Conservation (phyloP, 148 eudicot species). For the Camellia japonica region DNA sequence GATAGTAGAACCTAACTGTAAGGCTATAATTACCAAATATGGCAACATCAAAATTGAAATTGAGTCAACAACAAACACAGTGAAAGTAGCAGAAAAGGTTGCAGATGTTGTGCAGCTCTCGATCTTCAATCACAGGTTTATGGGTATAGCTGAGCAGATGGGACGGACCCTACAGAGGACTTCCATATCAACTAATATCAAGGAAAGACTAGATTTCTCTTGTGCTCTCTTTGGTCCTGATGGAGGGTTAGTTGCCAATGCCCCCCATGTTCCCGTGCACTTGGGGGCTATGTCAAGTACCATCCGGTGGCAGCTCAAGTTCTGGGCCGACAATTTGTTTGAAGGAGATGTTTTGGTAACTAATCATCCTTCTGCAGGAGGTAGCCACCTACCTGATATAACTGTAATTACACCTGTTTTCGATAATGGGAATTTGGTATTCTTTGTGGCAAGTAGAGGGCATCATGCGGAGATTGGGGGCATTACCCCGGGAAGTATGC, state of each 20-base stretch:
- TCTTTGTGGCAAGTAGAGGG: conserved; percentile 96
- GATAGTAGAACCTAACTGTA: conserved; percentile 82
- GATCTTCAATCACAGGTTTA: conserved; percentile 89
- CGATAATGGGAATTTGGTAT: conserved; percentile 62
- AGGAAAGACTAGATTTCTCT: conserved; percentile 91
- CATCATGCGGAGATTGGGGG: conserved; percentile 99
- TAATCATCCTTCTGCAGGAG: conserved; percentile 95
- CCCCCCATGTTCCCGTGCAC: conserved; percentile 99
- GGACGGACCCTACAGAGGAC: conserved; percentile 95
- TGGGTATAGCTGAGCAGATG: conserved; percentile 99
- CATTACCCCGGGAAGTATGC: conserved; percentile 99
- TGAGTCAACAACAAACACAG: conserved; percentile 39
- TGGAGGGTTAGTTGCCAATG: conserved; percentile 96
- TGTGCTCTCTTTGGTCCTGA: conserved; percentile 97
- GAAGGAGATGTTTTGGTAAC: conserved; percentile 95
- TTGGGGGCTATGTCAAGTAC: conserved; percentile 99
- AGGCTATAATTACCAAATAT: conserved; percentile 70
- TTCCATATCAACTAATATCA: conserved; percentile 95
- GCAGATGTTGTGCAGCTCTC: conserved; percentile 98
- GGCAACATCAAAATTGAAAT: conserved; percentile 90
- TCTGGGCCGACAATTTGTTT: conserved; percentile 75
- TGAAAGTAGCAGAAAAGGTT: conserved; percentile 59
- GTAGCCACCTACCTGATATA: conserved; percentile 97
- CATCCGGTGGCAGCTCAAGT: conserved; percentile 77
- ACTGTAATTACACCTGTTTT: conserved; percentile 94